These are phyloP conservation scores for Fusarium mundagurra DNA, from an alignment of 2,329 filamentous ascomycete species.

Conservation along the genomic window DNA sequence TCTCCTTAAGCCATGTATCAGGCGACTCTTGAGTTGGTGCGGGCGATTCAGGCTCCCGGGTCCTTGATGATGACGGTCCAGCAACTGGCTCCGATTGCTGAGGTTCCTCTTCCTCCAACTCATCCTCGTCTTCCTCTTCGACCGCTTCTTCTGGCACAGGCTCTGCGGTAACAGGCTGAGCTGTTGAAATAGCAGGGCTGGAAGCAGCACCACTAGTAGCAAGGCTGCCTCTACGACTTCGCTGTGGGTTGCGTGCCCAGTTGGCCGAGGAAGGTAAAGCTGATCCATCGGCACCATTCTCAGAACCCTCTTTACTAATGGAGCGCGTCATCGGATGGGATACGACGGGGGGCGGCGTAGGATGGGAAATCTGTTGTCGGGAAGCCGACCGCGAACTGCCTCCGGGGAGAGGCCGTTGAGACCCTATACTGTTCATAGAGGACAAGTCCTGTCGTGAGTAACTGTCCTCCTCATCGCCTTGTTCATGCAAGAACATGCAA, in stretches of 20 bases:
- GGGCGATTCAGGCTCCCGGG: conserved; percentile 27
- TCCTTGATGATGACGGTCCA: conserved; percentile 35
- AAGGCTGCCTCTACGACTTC: conserved; percentile 78
- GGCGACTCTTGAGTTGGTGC: conserved; percentile 13
- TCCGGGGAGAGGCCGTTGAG: conserved; percentile 72
- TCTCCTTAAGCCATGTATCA: conserved; percentile 46
- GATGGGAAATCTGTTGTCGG: conserved; percentile 58
- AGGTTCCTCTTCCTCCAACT: conserved; percentile 26
- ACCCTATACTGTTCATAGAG: conserved; percentile 90
- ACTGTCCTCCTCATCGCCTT: conserved; percentile 97
- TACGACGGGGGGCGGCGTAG: conserved; percentile 51
- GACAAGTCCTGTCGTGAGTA: conserved; percentile 95
- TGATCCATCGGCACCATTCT: conserved; percentile 79
- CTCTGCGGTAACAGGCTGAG: conserved; percentile 64
- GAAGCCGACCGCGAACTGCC: conserved; percentile 63
- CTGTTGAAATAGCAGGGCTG: conserved; percentile 78
- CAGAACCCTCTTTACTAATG: conserved; percentile 79
- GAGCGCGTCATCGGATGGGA: conserved; percentile 77
- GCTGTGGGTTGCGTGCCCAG: conserved; percentile 81
- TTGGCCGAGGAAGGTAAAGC: conserved; percentile 93
- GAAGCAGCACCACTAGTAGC: conserved; percentile 83
- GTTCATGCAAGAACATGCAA: conserved; percentile 98
- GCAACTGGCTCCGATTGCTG: conserved; percentile 43
- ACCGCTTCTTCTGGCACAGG: conserved; percentile 55
- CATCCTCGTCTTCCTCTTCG: conserved; percentile 41